Conservation (phyloP, 176 grass and related monocot species). For the Pontederia crassipes region DNA sequence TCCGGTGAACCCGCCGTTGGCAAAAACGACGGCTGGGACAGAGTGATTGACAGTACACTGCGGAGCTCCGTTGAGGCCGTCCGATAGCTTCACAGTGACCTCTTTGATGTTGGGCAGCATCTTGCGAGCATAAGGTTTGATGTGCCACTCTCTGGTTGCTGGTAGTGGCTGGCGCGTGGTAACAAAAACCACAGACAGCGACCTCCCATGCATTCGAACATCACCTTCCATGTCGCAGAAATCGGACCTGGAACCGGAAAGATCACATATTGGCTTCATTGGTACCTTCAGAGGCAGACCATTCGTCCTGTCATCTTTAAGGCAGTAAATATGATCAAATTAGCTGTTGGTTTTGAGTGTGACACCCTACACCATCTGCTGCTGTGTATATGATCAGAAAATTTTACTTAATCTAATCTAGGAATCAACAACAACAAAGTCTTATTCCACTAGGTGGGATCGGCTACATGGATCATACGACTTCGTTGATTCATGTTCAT, state of each 20-base stretch:
- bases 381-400: no score
- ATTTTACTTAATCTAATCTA: no score
- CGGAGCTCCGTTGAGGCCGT: constrained; percentile 21
- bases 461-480: no score
- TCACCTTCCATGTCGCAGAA: constrained; percentile 20
- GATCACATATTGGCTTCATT: constrained; percentile 9
- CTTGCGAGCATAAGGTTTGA: constrained; percentile 82
- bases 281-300: no score
- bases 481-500: no score
- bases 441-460: no score
- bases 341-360: neutral
- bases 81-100: constrained; percentile 40
- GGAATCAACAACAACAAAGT: no score
- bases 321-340: neutral
- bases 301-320: neutral
- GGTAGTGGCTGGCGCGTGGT: neutral
- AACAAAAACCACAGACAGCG: neutral
- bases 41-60: constrained; percentile 56
- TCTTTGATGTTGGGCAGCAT: constrained; percentile 54
- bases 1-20: constrained; percentile 76
- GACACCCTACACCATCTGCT: neutral
- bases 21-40: constrained; percentile 54
- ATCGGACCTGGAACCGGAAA: constrained; percentile 6
- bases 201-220: constrained; percentile 1
- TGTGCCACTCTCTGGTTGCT: constrained; percentile 28